Conservation (phyloP, 2,329 filamentous ascomycete genomes). For the Diaporthe citriasiana region DNA sequence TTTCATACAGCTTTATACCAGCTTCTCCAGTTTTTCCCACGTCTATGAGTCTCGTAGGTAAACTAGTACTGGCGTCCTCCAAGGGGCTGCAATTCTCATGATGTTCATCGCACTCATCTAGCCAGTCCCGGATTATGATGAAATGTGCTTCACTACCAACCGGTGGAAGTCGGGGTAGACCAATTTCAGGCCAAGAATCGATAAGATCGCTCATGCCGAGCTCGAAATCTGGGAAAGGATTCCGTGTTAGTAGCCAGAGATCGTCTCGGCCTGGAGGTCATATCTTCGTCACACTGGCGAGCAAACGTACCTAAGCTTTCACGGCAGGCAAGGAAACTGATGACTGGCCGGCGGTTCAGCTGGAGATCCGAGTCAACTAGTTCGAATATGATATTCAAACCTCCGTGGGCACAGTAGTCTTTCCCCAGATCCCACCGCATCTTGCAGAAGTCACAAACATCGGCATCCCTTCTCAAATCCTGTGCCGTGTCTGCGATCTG, state of each 20-base stretch:
- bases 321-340: constrained; percentile 50
- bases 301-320: background rate
- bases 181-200: constrained; percentile 30
- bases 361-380: background rate
- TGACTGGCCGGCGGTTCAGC: constrained; percentile 47
- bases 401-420: background rate
- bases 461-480: background rate
- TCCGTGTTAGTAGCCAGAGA: constrained; percentile 44
- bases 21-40: background rate
- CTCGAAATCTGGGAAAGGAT: constrained; percentile 57
- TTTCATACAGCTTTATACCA: constrained; percentile 38
- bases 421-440: background rate
- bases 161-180: constrained; percentile 31
- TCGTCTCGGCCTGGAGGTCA: too few species aligned
- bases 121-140: constrained; percentile 40
- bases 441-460: background rate
- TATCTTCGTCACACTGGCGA: too few species aligned
- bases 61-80: background rate
- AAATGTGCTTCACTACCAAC: constrained; percentile 39
- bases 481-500: background rate
- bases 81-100: background rate
- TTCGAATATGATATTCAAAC: background rate
- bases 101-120: constrained; percentile 39
- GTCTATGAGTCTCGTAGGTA: constrained; percentile 42
- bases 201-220: constrained; percentile 46